phyloP scores from a whole-genome alignment of 257 asterid genomes.

The Salvia miltiorrhiza region DNA sequence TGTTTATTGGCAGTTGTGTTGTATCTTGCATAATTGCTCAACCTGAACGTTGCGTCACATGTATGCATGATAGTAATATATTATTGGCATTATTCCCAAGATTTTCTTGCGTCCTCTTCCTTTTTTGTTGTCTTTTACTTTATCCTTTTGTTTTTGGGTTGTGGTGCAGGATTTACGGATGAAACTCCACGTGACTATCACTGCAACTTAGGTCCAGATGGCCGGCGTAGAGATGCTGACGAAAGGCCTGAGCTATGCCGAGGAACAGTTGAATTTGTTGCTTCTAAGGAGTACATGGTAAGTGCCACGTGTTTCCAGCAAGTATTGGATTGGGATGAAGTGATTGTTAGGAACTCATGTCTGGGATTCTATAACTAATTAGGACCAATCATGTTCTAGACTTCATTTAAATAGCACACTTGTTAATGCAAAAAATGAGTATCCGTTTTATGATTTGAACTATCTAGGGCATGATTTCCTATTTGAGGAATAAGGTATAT shows the following conservation, averaged over 20 bases:
- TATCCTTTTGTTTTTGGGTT: constrained; percentile 14
- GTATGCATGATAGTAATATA: not conserved
- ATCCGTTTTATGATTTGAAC: constrained; percentile 8
- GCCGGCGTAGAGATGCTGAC: constrained; percentile 98
- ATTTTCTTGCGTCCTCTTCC: not conserved
- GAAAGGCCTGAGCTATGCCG: constrained; percentile 96
- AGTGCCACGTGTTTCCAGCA: constrained; percentile 27
- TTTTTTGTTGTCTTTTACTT: constrained; percentile 1
- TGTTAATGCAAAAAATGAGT: not conserved
- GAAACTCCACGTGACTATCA: constrained; percentile 98
- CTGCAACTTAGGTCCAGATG: constrained; percentile 99
- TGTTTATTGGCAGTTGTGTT: constrained; percentile 7
- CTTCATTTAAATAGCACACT: not conserved
- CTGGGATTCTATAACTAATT: not conserved
- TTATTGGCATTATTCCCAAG: not conserved
- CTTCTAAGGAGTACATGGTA: constrained; percentile 90
- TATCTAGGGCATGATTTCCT: not conserved
- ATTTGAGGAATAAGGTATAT: not conserved
- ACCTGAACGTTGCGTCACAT: not conserved
- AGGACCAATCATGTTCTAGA: not conserved
- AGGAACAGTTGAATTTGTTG: constrained; percentile 99
- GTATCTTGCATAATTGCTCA: constrained; percentile 8
- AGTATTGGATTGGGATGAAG: constrained; percentile 15
- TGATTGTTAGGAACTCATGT: constrained; percentile 5
- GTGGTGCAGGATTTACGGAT: constrained; percentile 73